phyloP scores from a whole-genome alignment of 306 rosid species.

The Trichosanthes truncata region DNA sequence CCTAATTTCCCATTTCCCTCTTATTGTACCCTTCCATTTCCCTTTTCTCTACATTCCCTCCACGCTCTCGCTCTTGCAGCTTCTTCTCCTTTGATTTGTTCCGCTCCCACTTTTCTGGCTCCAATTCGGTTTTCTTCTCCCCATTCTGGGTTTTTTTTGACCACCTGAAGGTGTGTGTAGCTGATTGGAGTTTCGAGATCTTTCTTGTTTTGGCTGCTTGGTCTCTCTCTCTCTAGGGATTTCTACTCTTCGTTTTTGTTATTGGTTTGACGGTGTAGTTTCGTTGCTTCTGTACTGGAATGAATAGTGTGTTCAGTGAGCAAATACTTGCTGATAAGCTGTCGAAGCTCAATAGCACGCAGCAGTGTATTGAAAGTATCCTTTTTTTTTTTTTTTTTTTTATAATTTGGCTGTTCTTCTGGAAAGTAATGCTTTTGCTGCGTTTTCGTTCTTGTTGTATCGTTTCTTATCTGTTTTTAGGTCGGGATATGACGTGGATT shows the following conservation, averaged over 20 bases:
- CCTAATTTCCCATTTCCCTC: neutral
- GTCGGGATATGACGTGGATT: neutral
- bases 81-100: neutral
- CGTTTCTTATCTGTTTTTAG: neutral
- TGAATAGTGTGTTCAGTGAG: constrained; percentile 71
- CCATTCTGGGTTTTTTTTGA: neutral
- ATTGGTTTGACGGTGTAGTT: neutral
- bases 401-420: neutral
- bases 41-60: neutral
- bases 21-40: neutral
- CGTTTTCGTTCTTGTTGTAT: neutral
- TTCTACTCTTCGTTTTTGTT: neutral
- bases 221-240: neutral
- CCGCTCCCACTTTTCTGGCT: neutral
- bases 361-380: constrained; percentile 84
- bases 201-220: neutral
- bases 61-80: neutral
- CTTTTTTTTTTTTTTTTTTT: too few species aligned
- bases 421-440: neutral
- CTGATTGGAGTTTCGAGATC: neutral
- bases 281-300: constrained; percentile 24
- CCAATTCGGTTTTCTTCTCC: neutral
- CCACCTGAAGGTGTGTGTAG: neutral
- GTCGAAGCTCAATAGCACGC: constrained; percentile 80
- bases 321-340: constrained; percentile 79